Evolutionary conservation across 768 basidiomycete species (phyloP).

Genomic region (Serendipita vermifera): DNA sequence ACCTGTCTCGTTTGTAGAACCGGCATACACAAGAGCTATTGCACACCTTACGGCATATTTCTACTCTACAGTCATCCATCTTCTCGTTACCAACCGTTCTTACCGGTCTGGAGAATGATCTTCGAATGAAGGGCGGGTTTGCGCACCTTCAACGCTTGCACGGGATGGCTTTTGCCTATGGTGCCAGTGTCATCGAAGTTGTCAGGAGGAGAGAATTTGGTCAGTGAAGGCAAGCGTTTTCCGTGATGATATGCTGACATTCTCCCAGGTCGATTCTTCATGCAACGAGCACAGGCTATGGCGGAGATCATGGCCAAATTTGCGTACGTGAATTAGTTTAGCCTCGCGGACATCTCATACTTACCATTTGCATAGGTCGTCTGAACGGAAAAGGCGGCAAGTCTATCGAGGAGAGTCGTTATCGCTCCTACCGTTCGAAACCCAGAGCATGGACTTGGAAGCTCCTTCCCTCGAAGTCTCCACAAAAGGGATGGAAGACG

Average conservation of each 20-base stretch:
- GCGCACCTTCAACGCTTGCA: conserved; percentile 84
- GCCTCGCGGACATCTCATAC: not conserved
- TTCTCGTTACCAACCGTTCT: conserved; percentile 58
- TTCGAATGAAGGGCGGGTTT: conserved; percentile 66
- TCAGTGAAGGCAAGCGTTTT: conserved; percentile 29
- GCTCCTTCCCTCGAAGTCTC: conserved; percentile 72
- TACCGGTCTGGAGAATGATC: conserved; percentile 50
- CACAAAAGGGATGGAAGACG: conserved; percentile 49
- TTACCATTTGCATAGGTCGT: conserved; percentile 33
- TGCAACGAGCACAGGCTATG: conserved; percentile 65
- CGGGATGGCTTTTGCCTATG: conserved; percentile 83
- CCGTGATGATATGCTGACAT: conserved; percentile 7
- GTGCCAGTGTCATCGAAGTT: conserved; percentile 80
- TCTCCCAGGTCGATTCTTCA: conserved; percentile 57
- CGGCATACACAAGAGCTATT: conserved; percentile 57
- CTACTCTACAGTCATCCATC: conserved; percentile 67
- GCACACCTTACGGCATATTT: conserved; percentile 56
- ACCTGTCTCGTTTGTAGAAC: conserved; percentile 35
- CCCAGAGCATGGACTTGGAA: conserved; percentile 65
- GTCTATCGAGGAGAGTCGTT: conserved; percentile 76
- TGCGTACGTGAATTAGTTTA: conserved; percentile 39
- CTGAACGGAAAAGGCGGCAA: conserved; percentile 70
- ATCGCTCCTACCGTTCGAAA: conserved; percentile 78
- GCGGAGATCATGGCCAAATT: conserved; percentile 79
- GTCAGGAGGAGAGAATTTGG: conserved; percentile 84